Evolutionary conservation across 2,329 filamentous ascomycete genomes (phyloP).

Genomic region (Plectosphaerella sp.): DNA sequence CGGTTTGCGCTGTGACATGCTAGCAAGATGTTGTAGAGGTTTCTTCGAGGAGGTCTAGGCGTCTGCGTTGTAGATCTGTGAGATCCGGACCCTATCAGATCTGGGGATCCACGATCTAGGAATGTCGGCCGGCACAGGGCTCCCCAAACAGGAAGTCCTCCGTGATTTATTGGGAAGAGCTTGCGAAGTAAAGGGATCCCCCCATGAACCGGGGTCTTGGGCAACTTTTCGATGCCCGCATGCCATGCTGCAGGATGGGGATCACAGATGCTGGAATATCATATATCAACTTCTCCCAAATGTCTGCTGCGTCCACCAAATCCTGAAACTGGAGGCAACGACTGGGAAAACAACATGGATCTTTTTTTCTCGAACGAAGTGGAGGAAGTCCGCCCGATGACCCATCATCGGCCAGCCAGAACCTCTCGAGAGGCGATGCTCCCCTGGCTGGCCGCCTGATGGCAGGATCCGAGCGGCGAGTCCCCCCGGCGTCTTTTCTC

Average conservation of each 20-base stretch:
- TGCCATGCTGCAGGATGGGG: neutral
- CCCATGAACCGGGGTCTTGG: neutral
- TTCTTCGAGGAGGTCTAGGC: neutral
- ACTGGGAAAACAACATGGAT: neutral
- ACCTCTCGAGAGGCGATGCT: neutral
- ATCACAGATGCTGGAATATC: neutral
- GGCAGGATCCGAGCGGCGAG: neutral
- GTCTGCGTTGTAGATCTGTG: neutral
- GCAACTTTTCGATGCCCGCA: neutral
- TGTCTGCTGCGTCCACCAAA: neutral
- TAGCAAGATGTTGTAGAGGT: neutral
- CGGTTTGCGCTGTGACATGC: too few relatives aligned
- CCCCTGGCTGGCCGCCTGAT: neutral
- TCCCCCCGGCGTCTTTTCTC: too few relatives aligned
- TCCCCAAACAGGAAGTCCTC: constrained; percentile 6
- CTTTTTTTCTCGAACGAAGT: neutral
- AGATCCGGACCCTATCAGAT: neutral
- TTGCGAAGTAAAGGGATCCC: constrained; percentile 7
- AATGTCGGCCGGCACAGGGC: constrained; percentile 5
- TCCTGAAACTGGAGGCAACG: neutral
- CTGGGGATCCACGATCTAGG: neutral
- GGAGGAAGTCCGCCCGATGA: neutral
- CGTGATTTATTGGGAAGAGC: constrained; percentile 11
- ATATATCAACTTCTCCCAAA: neutral
- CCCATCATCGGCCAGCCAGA: neutral